A percentile compares a stretch with the other conserved stretches of the same genome.
Conservation (phyloP, 805 yeast species). For the Ogataea minuta region DNA sequence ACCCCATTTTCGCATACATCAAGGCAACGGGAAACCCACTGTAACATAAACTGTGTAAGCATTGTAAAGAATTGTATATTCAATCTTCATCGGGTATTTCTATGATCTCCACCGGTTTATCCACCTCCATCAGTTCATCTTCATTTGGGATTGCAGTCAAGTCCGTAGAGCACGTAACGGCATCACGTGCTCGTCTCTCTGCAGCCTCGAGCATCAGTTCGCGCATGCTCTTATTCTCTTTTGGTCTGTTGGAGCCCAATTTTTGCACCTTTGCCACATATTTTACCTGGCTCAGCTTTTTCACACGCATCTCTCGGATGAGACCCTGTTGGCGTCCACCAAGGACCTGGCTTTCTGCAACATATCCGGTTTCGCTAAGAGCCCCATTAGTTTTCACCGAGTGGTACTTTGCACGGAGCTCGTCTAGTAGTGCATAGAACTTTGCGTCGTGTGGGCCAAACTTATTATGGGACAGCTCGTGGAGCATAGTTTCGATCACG, state of each 20-base stretch:
- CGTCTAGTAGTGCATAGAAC: conserved; percentile 67
- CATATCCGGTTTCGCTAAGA: conserved; percentile 44
- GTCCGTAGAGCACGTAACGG: conserved; percentile 44
- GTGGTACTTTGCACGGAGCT: conserved; percentile 50
- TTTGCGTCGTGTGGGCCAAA: conserved; percentile 76
- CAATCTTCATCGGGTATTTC: conserved; percentile 13
- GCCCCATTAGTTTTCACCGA: conserved; percentile 43
- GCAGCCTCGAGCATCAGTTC: conserved; percentile 59
- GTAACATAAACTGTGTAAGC: conserved; percentile 7
- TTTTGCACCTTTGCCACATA: conserved; percentile 41
- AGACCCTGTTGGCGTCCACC: conserved; percentile 35
- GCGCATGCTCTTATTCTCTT: conserved; percentile 32
- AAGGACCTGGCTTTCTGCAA: conserved; percentile 46
- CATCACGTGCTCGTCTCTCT: conserved; percentile 54
- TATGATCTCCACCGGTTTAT: conserved; percentile 23
- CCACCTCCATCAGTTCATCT: conserved; percentile 43
- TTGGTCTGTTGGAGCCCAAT: conserved; percentile 27
- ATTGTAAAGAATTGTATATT: not conserved
- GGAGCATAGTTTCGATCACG: conserved; percentile 79
- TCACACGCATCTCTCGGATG: conserved; percentile 39
- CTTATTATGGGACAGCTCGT: conserved; percentile 80
- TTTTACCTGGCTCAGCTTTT: conserved; percentile 39
- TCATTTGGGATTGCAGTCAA: conserved; percentile 38
- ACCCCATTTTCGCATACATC: conserved; percentile 55
- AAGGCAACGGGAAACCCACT: conserved; percentile 38